These are phyloP conservation scores for Cyclotella cryptica DNA, from an alignment of 108 stramenopile genomes.

Conservation along the genomic window DNA sequence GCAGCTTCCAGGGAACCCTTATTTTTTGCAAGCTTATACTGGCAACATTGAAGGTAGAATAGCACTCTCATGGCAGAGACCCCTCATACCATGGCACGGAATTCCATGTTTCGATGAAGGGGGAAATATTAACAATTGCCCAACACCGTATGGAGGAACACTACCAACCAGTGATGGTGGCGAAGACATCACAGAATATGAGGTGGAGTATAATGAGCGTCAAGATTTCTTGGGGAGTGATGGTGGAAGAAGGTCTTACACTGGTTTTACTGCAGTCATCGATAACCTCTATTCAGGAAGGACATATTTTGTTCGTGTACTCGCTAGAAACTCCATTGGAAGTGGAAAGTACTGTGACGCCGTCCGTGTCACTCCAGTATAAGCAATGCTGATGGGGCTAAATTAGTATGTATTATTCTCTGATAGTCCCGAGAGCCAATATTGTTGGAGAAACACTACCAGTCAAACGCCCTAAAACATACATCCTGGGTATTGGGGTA, in stretches of 20 bases:
- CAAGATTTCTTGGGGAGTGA: constrained; percentile 60
- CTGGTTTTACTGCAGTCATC: constrained; percentile 35
- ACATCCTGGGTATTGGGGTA: no score
- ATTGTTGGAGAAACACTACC: no score
- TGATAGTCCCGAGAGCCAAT: no score
- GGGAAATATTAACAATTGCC: constrained; percentile 55
- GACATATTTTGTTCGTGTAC: constrained; percentile 66
- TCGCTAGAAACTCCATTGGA: constrained; percentile 70
- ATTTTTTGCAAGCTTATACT: constrained; percentile 34
- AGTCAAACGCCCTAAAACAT: no score
- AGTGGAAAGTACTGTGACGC: constrained; percentile 41
- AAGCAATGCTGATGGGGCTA: no score
- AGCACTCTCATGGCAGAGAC: constrained; percentile 68
- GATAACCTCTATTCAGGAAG: constrained; percentile 47
- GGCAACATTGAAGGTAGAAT: constrained; percentile 50
- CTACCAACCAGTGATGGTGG: constrained; percentile 78
- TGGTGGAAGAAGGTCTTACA: constrained; percentile 27
- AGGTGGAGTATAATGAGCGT: constrained; percentile 70
- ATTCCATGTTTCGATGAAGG: constrained; percentile 71
- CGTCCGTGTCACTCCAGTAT: neutral
- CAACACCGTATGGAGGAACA: constrained; percentile 68
- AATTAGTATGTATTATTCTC: no score
- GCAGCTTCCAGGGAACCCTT: constrained; percentile 77
- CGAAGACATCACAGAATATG: constrained; percentile 68
- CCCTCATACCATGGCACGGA: constrained; percentile 73